Evolutionary conservation across 73 alveolate genomes (phyloP).

Genomic region (Paramecium tetraurelia): DNA sequence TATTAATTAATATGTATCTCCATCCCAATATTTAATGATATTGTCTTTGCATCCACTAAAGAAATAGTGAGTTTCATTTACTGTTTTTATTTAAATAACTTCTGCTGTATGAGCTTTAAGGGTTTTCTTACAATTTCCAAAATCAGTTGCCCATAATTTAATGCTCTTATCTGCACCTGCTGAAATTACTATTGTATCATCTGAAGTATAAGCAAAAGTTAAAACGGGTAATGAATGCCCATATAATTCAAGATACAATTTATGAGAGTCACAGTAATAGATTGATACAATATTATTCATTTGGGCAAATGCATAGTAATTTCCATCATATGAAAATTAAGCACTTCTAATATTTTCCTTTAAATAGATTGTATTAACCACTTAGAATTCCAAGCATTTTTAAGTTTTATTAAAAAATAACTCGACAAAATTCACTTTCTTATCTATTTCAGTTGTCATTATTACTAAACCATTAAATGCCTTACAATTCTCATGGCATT

Average conservation of each 20-base stretch:
- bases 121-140: conserved; percentile 94
- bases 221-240: conserved; percentile 96
- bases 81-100: conserved; percentile 87
- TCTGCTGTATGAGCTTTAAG: conserved; percentile 87
- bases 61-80: conserved; percentile 95
- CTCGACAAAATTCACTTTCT: conserved; percentile 74
- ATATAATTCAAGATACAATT: conserved; percentile 86
- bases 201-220: conserved; percentile 89
- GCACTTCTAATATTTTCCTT: conserved; percentile 56
- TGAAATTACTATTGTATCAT: conserved; percentile 82
- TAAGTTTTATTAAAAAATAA: conserved; percentile 57
- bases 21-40: conserved; percentile 91
- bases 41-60: conserved; percentile 90
- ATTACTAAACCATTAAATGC: conserved; percentile 60
- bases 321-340: conserved; percentile 83
- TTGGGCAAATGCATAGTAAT: conserved; percentile 86
- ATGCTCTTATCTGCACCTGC: conserved; percentile 94
- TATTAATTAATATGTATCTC: conserved; percentile 90
- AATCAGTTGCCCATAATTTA: conserved; percentile 97
- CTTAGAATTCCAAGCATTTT: conserved; percentile 19
- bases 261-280: conserved; percentile 86
- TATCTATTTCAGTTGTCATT: conserved; percentile 77
- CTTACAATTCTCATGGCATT: conserved; percentile 52
- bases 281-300: conserved; percentile 85
- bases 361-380: not conserved